These are phyloP conservation scores for Theobroma grandiflorum DNA, from an alignment of 441 rosid genomes.

Conservation along the genomic window DNA sequence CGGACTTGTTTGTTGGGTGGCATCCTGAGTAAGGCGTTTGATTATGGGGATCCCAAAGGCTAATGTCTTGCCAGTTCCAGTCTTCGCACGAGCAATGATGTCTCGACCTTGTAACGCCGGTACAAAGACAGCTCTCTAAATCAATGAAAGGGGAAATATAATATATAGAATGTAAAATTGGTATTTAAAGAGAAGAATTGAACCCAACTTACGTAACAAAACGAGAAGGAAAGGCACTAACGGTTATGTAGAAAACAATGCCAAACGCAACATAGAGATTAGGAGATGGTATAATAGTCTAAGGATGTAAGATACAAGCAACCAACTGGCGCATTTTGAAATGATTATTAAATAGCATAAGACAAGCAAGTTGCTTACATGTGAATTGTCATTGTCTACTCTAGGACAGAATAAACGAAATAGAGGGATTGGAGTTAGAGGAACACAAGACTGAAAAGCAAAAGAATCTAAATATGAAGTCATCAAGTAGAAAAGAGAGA, in stretches of 20 bases:
- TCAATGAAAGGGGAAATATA: neutral
- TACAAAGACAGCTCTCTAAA: constrained; percentile 85
- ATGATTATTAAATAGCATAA: neutral
- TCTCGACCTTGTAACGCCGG: constrained; percentile 95
- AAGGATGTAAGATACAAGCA: neutral
- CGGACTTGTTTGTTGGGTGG: constrained; percentile 42
- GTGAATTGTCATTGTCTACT: neutral
- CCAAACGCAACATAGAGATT: neutral
- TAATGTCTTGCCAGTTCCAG: constrained; percentile 98
- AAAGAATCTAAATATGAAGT: neutral
- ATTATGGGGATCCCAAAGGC: constrained; percentile 96
- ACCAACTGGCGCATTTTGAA: neutral
- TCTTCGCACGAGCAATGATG: constrained; percentile 97
- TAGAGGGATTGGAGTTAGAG: neutral
- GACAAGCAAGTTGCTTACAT: neutral
- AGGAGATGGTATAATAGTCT: neutral
- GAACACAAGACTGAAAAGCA: neutral
- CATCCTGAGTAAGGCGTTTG: constrained; percentile 76
- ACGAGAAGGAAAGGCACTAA: neutral
- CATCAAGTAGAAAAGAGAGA: constrained; percentile 7
- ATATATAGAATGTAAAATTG: neutral
- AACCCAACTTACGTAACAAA: neutral
- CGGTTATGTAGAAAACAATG: neutral
- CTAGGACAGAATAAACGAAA: neutral
- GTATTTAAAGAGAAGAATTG: neutral